These are phyloP conservation scores for Aspergillus sp. DNA, from an alignment of 2,329 filamentous ascomycete species.

Conservation along the genomic window DNA sequence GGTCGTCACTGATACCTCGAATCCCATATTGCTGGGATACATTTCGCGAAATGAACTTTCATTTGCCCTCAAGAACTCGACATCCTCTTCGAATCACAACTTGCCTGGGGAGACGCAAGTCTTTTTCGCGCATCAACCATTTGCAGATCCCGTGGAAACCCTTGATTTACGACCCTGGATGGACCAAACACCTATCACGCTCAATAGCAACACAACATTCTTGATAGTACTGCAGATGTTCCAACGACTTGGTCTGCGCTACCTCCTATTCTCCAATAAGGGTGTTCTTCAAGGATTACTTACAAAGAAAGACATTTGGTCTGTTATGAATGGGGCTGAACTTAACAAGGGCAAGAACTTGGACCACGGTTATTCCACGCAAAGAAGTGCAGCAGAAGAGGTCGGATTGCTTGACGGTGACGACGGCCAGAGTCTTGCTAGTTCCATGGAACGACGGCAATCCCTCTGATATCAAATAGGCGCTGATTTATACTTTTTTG, in stretches of 20 bases:
- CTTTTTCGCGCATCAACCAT: constrained; percentile 78
- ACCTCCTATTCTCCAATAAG: constrained; percentile 80
- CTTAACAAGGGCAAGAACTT: constrained; percentile 38
- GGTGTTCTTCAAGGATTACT: constrained; percentile 78
- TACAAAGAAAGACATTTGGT: constrained; percentile 98
- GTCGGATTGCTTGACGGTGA: constrained; percentile 33
- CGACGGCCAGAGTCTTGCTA: constrained; percentile 26
- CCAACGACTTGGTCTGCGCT: constrained; percentile 85
- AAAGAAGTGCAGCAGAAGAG: constrained; percentile 26
- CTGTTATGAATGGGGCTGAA: constrained; percentile 75
- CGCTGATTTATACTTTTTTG: neutral
- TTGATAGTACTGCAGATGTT: constrained; percentile 90
- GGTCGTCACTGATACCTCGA: constrained; percentile 71
- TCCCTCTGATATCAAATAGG: constrained; percentile 19
- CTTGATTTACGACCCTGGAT: constrained; percentile 95
- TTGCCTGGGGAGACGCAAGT: constrained; percentile 69
- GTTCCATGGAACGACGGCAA: constrained; percentile 25
- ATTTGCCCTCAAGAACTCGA: constrained; percentile 68
- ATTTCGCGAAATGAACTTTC: constrained; percentile 87
- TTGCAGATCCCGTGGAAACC: constrained; percentile 70
- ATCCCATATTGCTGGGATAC: constrained; percentile 81
- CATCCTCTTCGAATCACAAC: constrained; percentile 39
- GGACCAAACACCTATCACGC: constrained; percentile 94
- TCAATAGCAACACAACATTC: constrained; percentile 70
- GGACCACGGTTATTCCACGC: constrained; percentile 20